Evolutionary conservation across 139 green algal genomes (phyloP), one percentile per base, ranked within the genome.

Genomic region (Chlorokybus atmophyticus): DNA sequence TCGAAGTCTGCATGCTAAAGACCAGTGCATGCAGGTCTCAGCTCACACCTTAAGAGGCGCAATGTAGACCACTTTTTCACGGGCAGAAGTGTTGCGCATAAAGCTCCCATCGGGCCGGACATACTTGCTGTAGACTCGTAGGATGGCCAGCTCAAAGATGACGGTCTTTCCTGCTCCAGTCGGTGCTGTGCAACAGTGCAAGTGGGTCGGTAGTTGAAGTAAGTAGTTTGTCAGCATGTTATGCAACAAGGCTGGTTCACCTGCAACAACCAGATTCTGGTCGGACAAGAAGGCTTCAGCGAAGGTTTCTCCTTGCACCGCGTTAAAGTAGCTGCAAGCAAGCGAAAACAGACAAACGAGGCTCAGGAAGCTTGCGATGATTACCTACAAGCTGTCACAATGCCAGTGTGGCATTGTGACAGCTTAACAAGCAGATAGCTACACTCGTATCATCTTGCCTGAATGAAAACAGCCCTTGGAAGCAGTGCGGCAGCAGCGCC

Each of bases 101-200:
- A 52, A 67, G 21, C 35, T 23, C 2, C 30, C 44, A 24, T 60
- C n/a, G 2, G 29, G 7, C 5, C 42, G n/a, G 23, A 84, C 59
- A 29, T 59, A 50, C 21, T 25, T 24, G 1, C 53, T 67, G 26
- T 93, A 50, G 57, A 92, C 30, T 0, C 77, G 61, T 28, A 94
- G 52, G n/a, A 94, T 77, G 0, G 79, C 82, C 39, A 96, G 79
- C 74, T 97, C 90, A 74, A 97, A 77, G 1, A 95, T 66, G 1
- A 84, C 84, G 1, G 89, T 97, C 60, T 97, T 97, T 50, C 90
- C 90, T 47, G 73, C 76, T 5, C 85, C 88, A 21, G 85, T 94
- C 0, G 85, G 85, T 0, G 85, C 79, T 27, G 14, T 4, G 7
- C 50, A 40, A 14, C n/a, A 57, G 39, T 14, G 4, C 17, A 60